Conservation (phyloP, 2,329 filamentous ascomycete genomes). For the Microcyclosporella mali region DNA sequence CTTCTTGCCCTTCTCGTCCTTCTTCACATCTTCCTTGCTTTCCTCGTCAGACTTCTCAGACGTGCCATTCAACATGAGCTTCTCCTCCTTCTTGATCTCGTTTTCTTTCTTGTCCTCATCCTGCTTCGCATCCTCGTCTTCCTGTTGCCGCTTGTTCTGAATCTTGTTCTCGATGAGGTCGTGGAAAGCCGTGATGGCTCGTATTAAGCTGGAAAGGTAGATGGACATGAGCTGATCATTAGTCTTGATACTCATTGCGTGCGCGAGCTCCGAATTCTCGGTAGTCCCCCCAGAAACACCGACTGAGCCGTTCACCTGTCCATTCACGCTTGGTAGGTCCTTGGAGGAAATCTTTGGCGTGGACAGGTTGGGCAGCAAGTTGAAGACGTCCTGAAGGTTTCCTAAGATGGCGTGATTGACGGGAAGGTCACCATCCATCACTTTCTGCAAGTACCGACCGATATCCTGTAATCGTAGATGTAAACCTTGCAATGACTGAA, state of each 20-base stretch:
- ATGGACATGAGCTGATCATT: slow-evolving; percentile 99
- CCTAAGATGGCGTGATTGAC: slow-evolving; percentile 96
- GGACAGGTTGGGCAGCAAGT: slow-evolving; percentile 90
- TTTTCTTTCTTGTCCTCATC: slow-evolving; percentile 54
- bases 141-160: slow-evolving; percentile 93
- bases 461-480: slow-evolving; percentile 94
- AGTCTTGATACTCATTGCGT: slow-evolving; percentile 97
- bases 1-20: slow-evolving; percentile 53
- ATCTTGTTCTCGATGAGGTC: slow-evolving; percentile 99
- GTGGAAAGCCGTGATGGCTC: slow-evolving; percentile 97
- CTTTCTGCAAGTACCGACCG: slow-evolving; percentile 89
- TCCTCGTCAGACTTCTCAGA: slow-evolving; percentile 44
- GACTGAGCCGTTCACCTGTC: slow-evolving; percentile 51
- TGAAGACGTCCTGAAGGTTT: slow-evolving; percentile 99
- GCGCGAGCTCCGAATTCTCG: slow-evolving; percentile 78
- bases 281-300: slow-evolving; percentile 44
- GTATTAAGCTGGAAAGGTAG: slow-evolving; percentile 92
- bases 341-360: slow-evolving; percentile 67
- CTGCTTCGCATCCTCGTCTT: slow-evolving; percentile 83
- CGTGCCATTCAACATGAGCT: slow-evolving; percentile 53
- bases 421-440: slow-evolving; percentile 83
- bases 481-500: slow-evolving; percentile 93
- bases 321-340: slow-evolving; percentile 48
- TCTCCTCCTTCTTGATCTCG: slow-evolving; percentile 56
- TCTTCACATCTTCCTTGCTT: slow-evolving; percentile 44